phyloP scores from a whole-genome alignment of 257 asterid species.

The Thymus quinquecostatus region DNA sequence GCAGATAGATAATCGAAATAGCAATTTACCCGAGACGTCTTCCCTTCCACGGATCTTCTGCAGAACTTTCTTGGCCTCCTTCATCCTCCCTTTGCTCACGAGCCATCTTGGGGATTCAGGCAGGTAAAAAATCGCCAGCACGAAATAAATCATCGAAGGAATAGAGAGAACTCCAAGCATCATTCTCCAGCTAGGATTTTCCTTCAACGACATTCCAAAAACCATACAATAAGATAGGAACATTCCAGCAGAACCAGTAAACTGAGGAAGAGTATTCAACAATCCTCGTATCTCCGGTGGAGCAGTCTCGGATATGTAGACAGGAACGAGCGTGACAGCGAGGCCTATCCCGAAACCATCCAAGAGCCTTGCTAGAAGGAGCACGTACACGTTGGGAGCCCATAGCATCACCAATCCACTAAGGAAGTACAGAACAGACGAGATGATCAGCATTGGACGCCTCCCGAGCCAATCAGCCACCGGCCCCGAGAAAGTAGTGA shows the following conservation, averaged over 20 bases:
- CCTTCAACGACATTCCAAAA: slow-evolving; percentile 75
- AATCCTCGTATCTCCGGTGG: slow-evolving; percentile 89
- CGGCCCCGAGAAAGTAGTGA: slow-evolving; percentile 87
- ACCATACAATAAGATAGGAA: slow-evolving; percentile 92
- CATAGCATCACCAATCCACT: slow-evolving; percentile 89
- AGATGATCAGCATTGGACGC: slow-evolving; percentile 89
- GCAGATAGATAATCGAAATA: background rate
- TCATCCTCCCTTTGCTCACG: slow-evolving; percentile 84
- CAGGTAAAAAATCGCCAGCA: slow-evolving; percentile 59
- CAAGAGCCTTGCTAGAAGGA: slow-evolving; percentile 84
- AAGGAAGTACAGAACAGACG: slow-evolving; percentile 74
- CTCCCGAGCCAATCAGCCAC: slow-evolving; percentile 83
- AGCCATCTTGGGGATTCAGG: slow-evolving; percentile 99
- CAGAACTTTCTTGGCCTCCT: slow-evolving; percentile 76
- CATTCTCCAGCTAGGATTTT: slow-evolving; percentile 86
- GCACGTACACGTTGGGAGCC: slow-evolving; percentile 87
- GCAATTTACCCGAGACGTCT: slow-evolving; percentile 73
- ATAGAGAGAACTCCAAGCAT: slow-evolving; percentile 93
- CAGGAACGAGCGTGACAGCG: slow-evolving; percentile 90
- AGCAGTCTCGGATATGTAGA: slow-evolving; percentile 93
- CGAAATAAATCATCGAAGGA: slow-evolving; percentile 74
- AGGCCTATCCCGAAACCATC: slow-evolving; percentile 96
- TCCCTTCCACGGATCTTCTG: slow-evolving; percentile 84
- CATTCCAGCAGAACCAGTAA: slow-evolving; percentile 89
- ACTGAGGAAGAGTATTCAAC: slow-evolving; percentile 89